These are phyloP conservation scores for Mucor saturninus DNA, from an alignment of 371 early-diverging fungal genomes.

Conservation along the genomic window DNA sequence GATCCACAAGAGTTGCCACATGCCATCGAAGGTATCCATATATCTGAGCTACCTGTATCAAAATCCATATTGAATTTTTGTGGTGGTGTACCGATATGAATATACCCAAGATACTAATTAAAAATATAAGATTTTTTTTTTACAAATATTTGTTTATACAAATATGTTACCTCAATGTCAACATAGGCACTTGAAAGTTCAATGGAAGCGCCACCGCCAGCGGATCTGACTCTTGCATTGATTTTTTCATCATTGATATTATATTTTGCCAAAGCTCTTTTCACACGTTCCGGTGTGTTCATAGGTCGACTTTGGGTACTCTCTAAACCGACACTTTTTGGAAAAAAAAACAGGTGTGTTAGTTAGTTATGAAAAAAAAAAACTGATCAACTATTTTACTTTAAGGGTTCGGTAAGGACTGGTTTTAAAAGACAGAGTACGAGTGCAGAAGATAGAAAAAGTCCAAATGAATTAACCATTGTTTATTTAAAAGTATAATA, in stretches of 20 bases:
- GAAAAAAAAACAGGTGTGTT: neutral
- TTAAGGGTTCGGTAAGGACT: conserved; percentile 9
- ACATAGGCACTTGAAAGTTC: conserved; percentile 37
- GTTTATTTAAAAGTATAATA: conserved; percentile 1
- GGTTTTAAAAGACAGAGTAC: neutral
- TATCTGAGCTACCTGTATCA: conserved; percentile 63
- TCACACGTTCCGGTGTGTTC: conserved; percentile 37
- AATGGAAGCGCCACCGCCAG: conserved; percentile 26
- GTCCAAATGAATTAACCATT: neutral
- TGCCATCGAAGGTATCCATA: conserved; percentile 50
- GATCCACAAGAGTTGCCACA: conserved; percentile 37
- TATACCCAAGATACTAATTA: conserved; percentile 54
- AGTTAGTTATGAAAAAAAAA: neutral
- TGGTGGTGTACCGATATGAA: conserved; percentile 60
- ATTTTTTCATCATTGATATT: conserved; percentile 25
- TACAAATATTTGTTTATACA: neutral
- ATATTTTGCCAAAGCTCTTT: conserved; percentile 37
- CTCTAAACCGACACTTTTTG: conserved; percentile 30
- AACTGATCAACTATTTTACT: conserved; percentile 1
- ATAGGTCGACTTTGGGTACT: conserved; percentile 27
- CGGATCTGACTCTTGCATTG: conserved; percentile 17
- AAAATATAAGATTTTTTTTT: neutral
- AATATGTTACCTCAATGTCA: conserved; percentile 41
- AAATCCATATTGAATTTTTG: conserved; percentile 57
- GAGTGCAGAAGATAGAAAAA: conserved; percentile 2